A percentile compares a stretch with the other conserved stretches of the same genome.
Evolutionary conservation across 371 early-diverging fungal genomes (phyloP).

Genomic region (Umbelopsis sp.): DNA sequence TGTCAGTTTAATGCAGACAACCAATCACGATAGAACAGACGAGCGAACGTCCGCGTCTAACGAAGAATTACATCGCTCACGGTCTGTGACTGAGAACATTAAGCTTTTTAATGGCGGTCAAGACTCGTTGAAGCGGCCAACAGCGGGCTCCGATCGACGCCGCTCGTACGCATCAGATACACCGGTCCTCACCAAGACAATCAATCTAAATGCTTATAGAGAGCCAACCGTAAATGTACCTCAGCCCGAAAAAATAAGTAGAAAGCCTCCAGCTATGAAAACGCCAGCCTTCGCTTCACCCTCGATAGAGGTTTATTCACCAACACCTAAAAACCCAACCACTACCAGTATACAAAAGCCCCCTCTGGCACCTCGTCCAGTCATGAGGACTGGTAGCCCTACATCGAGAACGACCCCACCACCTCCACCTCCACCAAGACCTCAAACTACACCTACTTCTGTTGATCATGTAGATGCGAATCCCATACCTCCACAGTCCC

Average conservation of each 20-base stretch:
- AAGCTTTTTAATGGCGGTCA: constrained; percentile 1
- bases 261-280: constrained; percentile 13
- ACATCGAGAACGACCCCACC: neutral
- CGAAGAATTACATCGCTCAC: neutral
- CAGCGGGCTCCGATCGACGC: neutral
- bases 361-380: constrained; percentile 36
- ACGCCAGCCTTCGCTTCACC: constrained; percentile 18
- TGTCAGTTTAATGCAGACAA: constrained; percentile 17
- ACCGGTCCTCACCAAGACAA: constrained; percentile 7
- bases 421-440: constrained; percentile 12
- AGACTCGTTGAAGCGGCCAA: neutral
- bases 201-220: constrained; percentile 13
- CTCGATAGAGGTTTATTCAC: constrained; percentile 15
- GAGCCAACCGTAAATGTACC: neutral
- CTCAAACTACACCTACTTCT: neutral
- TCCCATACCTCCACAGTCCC: neutral
- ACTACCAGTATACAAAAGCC: constrained; percentile 41
- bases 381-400: neutral
- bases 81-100: constrained; percentile 5
- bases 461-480: neutral
- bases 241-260: neutral
- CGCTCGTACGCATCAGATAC: neutral
- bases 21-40: constrained; percentile 16
- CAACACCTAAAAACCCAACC: constrained; percentile 20
- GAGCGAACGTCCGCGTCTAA: neutral